These are phyloP conservation scores for Gonium pectorale DNA, from an alignment of 139 green algal genomes.

Conservation along the genomic window DNA sequence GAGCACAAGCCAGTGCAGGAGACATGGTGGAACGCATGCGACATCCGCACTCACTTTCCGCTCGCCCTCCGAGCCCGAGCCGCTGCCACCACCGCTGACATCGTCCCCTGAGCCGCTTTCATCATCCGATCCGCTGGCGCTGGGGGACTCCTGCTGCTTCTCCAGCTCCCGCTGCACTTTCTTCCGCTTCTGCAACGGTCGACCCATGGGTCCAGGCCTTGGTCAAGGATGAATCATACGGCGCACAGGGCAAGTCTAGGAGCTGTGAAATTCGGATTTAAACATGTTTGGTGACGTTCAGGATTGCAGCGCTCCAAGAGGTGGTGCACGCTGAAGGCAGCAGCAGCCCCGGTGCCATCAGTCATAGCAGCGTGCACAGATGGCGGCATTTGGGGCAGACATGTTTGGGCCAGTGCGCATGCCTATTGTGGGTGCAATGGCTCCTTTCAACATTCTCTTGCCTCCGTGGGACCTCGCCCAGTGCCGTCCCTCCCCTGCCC, in stretches of 20 bases:
- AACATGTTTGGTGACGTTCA: no score
- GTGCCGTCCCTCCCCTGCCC: no score
- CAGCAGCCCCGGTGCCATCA: no score
- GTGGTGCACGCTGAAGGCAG: no score
- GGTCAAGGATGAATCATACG: no score
- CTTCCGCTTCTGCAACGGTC: conserved; percentile 51
- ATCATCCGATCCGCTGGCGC: not conserved
- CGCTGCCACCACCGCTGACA: conserved; percentile 47
- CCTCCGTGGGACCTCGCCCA: not conserved
- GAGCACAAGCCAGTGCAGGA: not conserved
- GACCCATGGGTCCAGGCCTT: not conserved
- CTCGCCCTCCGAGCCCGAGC: conserved; percentile 41
- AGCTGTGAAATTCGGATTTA: no score
- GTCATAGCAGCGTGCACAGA: no score
- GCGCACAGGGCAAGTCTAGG: no score
- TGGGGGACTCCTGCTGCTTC: conserved; percentile 17
- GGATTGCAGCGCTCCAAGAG: no score
- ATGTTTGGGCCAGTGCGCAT: no score
- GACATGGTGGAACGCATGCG: not conserved
- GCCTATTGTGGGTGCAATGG: no score
- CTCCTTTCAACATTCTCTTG: not conserved
- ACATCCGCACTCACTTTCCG: not conserved
- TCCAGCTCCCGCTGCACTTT: conserved; percentile 47
- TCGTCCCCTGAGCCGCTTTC: not conserved
- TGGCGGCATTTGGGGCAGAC: no score